A percentile compares a stretch with the other conserved stretches of the same genome.
phyloP scores from a whole-genome alignment of 2,329 filamentous ascomycete species.

The Trichocomaceae sp. region DNA sequence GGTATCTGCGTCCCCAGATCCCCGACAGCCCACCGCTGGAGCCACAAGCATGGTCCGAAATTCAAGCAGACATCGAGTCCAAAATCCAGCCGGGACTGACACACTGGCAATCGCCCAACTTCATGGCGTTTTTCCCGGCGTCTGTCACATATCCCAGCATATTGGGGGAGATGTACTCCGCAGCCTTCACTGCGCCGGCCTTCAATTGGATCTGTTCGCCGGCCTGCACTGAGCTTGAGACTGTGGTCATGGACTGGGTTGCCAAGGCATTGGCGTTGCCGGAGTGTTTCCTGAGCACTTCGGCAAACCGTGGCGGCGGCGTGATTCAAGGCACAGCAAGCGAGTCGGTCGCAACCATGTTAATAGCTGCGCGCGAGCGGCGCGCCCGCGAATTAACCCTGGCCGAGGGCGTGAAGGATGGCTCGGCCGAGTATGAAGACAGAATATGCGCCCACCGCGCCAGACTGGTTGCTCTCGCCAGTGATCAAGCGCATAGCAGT shows the following conservation, averaged over 20 bases:
- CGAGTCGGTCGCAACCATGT: conserved; percentile 77
- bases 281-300: conserved; percentile 64
- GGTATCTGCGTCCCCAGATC: conserved; percentile 75
- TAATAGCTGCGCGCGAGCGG: conserved; percentile 80
- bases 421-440: conserved; percentile 59
- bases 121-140: conserved; percentile 93
- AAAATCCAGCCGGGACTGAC: conserved; percentile 90
- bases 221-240: conserved; percentile 88
- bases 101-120: conserved; percentile 90
- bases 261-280: conserved; percentile 70
- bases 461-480: conserved; percentile 71
- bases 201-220: conserved; percentile 98
- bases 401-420: conserved; percentile 40
- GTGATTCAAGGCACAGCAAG: conserved; percentile 92
- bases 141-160: conserved; percentile 74
- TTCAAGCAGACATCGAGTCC: conserved; percentile 73
- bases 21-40: conserved; percentile 61
- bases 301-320: conserved; percentile 63
- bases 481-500: conserved; percentile 71
- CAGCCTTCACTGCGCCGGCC: conserved; percentile 79
- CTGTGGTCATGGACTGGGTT: conserved; percentile 86
- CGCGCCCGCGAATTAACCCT: conserved; percentile 59
- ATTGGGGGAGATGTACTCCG: conserved; percentile 85
- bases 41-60: conserved; percentile 66
- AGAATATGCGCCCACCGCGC: conserved; percentile 60